Evolutionary conservation across 2,329 filamentous ascomycete genomes (phyloP).

Genomic region (Chaetomiaceae sp.): DNA sequence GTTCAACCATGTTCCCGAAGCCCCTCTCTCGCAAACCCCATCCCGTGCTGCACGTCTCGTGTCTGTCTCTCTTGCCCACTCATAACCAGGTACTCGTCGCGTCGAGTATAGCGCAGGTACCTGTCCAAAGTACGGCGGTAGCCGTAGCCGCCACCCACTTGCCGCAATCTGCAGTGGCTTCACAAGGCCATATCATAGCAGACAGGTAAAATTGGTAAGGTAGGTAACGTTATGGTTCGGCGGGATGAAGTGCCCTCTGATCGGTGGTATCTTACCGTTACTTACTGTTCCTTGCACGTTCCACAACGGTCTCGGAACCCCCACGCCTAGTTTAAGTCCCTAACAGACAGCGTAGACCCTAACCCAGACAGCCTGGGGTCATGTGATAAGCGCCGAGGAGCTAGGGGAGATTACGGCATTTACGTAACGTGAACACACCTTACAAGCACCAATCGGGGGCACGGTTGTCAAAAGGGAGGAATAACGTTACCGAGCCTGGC

Average conservation of each 20-base stretch:
- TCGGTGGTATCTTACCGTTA: slow-evolving; percentile 2
- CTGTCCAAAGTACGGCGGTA: too few relatives aligned
- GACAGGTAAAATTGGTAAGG: too few relatives aligned
- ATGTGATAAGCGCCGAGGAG: not conserved
- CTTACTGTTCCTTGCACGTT: not conserved
- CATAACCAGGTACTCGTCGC: too few relatives aligned
- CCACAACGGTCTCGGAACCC: slow-evolving; percentile 1
- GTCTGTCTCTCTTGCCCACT: not conserved
- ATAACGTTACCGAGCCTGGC: slow-evolving; percentile 10
- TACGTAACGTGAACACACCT: slow-evolving; percentile 11
- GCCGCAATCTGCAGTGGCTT: too few relatives aligned
- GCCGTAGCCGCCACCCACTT: too few relatives aligned
- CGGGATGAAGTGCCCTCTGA: too few relatives aligned
- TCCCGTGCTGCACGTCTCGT: not conserved
- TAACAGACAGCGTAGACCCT: not conserved
- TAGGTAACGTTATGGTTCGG: too few relatives aligned
- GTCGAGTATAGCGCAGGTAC: too few relatives aligned
- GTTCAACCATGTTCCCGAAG: not conserved
- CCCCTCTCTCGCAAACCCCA: not conserved
- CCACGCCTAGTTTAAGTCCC: not conserved
- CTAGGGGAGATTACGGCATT: not conserved
- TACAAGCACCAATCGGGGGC: not conserved
- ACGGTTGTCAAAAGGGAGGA: not conserved
- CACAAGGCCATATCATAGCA: too few relatives aligned
- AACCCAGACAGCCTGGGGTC: not conserved